Conservation (phyloP, 257 asterid genomes). For the Primulina huaijiensis region DNA sequence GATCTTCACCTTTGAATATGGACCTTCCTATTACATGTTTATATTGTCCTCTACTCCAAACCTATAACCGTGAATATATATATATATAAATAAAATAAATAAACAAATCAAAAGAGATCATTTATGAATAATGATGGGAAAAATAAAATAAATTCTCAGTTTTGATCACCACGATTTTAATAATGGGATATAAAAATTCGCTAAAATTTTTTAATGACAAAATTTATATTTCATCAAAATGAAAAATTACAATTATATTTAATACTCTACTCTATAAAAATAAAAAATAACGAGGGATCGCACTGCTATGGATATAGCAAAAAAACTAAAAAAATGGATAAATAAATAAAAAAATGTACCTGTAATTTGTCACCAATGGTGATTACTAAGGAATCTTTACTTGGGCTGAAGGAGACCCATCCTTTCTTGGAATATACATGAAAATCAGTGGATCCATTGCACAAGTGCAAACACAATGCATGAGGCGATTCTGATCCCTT, state of each 20-base stretch:
- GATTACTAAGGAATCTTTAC: constrained; percentile 43
- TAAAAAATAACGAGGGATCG: too few species aligned
- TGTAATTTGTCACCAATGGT: constrained; percentile 68
- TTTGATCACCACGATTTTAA: too few species aligned
- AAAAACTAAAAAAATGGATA: too few species aligned
- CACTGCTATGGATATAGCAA: too few species aligned
- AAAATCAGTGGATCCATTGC: constrained; percentile 67
- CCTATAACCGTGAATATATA: constrained; percentile 33
- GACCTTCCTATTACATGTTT: constrained; percentile 79
- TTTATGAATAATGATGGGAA: background rate
- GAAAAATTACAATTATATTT: too few species aligned
- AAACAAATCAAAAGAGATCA: background rate
- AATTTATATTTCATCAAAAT: too few species aligned
- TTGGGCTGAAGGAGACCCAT: constrained; percentile 69
- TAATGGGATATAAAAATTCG: too few species aligned
- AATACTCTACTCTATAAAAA: too few species aligned
- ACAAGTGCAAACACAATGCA: constrained; percentile 58
- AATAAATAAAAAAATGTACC: constrained; percentile 35
- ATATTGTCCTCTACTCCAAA: constrained; percentile 51
- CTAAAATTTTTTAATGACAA: too few species aligned
- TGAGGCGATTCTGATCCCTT: constrained; percentile 73
- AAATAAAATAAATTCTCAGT: too few species aligned
- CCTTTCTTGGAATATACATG: constrained; percentile 88
- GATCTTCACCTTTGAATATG: constrained; percentile 43
- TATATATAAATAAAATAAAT: background rate